A percentile compares a stretch with the other conserved stretches of the same genome.
Conservation (phyloP, 1,284 basidiomycete species). For the Austroboletus niveus region DNA sequence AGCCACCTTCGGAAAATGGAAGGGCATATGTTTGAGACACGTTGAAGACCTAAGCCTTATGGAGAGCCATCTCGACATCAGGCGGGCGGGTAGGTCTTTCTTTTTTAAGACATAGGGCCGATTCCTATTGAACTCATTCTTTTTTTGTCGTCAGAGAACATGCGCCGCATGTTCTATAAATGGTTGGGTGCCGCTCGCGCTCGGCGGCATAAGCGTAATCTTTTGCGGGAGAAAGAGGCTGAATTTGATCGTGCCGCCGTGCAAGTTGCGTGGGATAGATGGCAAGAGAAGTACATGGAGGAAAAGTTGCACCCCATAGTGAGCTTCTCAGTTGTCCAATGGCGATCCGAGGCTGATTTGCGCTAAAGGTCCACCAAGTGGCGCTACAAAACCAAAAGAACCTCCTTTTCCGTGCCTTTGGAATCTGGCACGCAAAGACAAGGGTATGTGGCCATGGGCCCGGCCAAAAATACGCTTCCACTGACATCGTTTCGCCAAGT, state of each 20-base stretch:
- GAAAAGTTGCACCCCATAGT: slow-evolving; percentile 64
- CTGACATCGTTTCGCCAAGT: slow-evolving; percentile 40
- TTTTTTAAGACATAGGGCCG: not conserved
- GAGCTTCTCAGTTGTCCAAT: slow-evolving; percentile 22
- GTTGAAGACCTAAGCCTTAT: slow-evolving; percentile 71
- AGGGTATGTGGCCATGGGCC: slow-evolving; percentile 43
- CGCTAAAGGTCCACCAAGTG: slow-evolving; percentile 57
- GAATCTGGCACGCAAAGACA: slow-evolving; percentile 71
- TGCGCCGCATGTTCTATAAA: slow-evolving; percentile 64
- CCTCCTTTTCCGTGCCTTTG: slow-evolving; percentile 62
- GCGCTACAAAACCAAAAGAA: slow-evolving; percentile 56
- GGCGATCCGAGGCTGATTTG: not conserved
- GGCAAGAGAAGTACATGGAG: slow-evolving; percentile 67
- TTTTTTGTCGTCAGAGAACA: slow-evolving; percentile 46
- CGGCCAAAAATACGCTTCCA: slow-evolving; percentile 9
- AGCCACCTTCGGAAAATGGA: slow-evolving; percentile 66
- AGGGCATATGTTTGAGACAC: slow-evolving; percentile 54
- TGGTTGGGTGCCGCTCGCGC: slow-evolving; percentile 64
- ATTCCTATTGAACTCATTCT: slow-evolving; percentile 2
- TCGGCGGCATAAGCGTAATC: slow-evolving; percentile 53
- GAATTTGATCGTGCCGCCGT: slow-evolving; percentile 53
- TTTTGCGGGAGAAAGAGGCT: slow-evolving; percentile 59
- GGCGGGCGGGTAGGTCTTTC: slow-evolving; percentile 58
- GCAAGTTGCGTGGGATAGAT: slow-evolving; percentile 67
- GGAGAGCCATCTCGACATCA: slow-evolving; percentile 76